Base-by-base conservation (phyloP, 345 rosid genomes). In the Citrus glauca region DNA sequence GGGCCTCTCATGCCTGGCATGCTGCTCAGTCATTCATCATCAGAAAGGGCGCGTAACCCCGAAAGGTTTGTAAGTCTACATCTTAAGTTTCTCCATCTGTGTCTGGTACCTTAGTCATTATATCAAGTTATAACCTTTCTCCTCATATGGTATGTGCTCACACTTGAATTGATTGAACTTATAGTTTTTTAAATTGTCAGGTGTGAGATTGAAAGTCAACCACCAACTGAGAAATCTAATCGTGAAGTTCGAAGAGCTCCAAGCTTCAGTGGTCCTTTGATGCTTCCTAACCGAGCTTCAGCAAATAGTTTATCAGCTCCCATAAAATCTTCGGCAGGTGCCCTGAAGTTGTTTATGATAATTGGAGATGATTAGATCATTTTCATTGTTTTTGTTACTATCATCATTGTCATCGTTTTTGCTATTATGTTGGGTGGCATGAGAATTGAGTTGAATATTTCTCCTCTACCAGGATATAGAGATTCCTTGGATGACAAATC, bases 271-370 rank as follows among this genome's bases (percentile, higher is more conserved):
- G 99, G 99, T 81, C 99, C 98, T 50, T 82, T 94, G 81, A 91
- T 84, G 91, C 99, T 97, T 84, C 87, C 99, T 70, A 97, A 84
- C 73, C 90, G 98, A 78, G 99, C 99, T 81, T 97, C 99, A 37
- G 93, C 99, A 63, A 97, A 97, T 85, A 97, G 99, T 73, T 85
- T 94, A 79, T 97, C 99, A 73, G 99, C 98, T 87, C 99, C 99
- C 28, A 92, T 89, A 59, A 97, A 94, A 81, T 91, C 94, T 78
- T 92, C 99, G 37, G 94, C 89, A 91, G 99, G 99, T 94, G 85
- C 80, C 64, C 48, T 40, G 1, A 30, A 50, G 61, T 59, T 28
- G 2, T 38, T 63, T 40, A 20, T 62, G 33, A 20, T 45, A 56
- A 60, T 72, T 69, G 11, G 32, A 57, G 75, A 71, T 65, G 73